These are phyloP conservation scores for Monosporascus sp. DNA, from an alignment of 2,329 filamentous ascomycete species.

Conservation along the genomic window DNA sequence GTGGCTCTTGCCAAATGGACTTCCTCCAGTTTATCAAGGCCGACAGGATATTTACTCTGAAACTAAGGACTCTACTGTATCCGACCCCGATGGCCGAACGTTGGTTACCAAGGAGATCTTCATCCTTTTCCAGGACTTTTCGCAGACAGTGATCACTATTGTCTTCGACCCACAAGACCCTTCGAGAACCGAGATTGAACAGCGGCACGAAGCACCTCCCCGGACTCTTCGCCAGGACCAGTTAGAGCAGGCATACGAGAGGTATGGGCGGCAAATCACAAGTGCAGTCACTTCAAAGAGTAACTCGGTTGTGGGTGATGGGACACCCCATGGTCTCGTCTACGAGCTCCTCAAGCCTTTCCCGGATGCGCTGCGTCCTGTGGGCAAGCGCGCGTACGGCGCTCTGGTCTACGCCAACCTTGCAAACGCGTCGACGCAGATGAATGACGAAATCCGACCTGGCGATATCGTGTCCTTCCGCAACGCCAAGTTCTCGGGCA, in stretches of 20 bases:
- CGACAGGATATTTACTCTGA: constrained; percentile 81
- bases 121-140: constrained; percentile 93
- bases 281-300: constrained; percentile 67
- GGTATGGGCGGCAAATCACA: constrained; percentile 73
- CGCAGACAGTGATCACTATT: constrained; percentile 81
- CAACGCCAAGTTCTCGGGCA: constrained; percentile 91
- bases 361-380: constrained; percentile 67
- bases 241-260: constrained; percentile 77
- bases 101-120: constrained; percentile 75
- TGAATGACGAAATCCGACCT: constrained; percentile 86
- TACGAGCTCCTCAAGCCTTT: constrained; percentile 71
- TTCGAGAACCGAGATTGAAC: constrained; percentile 68
- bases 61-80: constrained; percentile 68
- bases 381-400: constrained; percentile 86
- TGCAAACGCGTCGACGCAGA: constrained; percentile 85
- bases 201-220: constrained; percentile 81
- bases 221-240: constrained; percentile 82
- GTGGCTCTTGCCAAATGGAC: constrained; percentile 78
- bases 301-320: constrained; percentile 77
- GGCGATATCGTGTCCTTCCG: constrained; percentile 92
- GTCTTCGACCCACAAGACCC: constrained; percentile 72
- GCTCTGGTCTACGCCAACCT: constrained; percentile 92
- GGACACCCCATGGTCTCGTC: constrained; percentile 72
- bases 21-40: constrained; percentile 76
- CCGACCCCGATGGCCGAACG: constrained; percentile 64